Evolutionary conservation across 805 yeast species (phyloP).

Genomic region (Myxozyma mucilagina): DNA sequence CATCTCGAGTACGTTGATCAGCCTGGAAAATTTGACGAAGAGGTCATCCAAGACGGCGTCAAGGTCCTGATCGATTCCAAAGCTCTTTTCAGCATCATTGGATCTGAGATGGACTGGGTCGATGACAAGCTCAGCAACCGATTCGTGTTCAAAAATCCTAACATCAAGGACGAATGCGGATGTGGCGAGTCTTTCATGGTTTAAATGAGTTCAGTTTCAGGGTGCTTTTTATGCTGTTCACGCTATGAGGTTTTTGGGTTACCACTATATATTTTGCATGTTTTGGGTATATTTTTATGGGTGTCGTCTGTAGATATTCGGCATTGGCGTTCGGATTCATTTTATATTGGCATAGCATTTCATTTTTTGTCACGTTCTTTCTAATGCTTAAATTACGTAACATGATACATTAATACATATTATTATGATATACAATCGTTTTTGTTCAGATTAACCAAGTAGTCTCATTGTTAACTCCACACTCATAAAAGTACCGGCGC

Average conservation of each 20-base stretch:
- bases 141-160: constrained; percentile 92
- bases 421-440: background rate
- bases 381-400: background rate
- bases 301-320: background rate
- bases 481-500: constrained; percentile 93
- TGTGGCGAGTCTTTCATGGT: constrained; percentile 99
- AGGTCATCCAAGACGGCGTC: constrained; percentile 88
- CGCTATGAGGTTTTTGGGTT: background rate
- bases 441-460: constrained; percentile 18
- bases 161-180: constrained; percentile 97
- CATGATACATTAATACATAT: background rate
- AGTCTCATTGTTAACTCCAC: constrained; percentile 85
- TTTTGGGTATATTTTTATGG: background rate
- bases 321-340: constrained; percentile 7
- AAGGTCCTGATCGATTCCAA: constrained; percentile 91
- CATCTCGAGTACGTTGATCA: constrained; percentile 83
- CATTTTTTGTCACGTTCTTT: background rate
- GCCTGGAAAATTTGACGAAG: constrained; percentile 95
- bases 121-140: constrained; percentile 88
- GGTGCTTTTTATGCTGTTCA: background rate
- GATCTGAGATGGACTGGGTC: constrained; percentile 98
- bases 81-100: constrained; percentile 92
- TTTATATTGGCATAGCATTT: constrained; percentile 2
- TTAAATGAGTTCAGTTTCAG: constrained; percentile 37
- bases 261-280: background rate